Evolutionary conservation across 2,329 filamentous ascomycete species (phyloP).

Genomic region (Aurifilum marmelostoma): DNA sequence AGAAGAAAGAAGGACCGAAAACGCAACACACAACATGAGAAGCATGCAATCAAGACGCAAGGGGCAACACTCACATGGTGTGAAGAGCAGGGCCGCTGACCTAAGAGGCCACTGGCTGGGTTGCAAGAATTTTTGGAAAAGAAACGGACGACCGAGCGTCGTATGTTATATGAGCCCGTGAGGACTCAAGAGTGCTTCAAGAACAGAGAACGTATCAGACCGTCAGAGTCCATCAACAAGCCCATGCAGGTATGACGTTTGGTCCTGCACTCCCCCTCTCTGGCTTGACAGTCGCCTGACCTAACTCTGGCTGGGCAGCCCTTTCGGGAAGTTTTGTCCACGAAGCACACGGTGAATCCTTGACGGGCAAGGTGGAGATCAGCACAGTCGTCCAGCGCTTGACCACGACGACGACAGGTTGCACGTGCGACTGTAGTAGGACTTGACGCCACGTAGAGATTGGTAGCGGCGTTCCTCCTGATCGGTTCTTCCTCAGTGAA

Average conservation of each 20-base stretch:
- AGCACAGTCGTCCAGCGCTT: constrained; percentile 11
- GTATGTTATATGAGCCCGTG: constrained; percentile 8
- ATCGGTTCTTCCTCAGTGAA: background rate
- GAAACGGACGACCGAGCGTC: background rate
- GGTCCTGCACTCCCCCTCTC: constrained; percentile 6
- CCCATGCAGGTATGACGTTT: constrained; percentile 25
- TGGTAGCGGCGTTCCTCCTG: background rate
- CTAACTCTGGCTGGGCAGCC: constrained; percentile 1
- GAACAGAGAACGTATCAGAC: constrained; percentile 20
- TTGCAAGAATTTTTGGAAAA: constrained; percentile 7
- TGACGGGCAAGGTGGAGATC: constrained; percentile 14
- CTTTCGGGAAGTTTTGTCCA: background rate
- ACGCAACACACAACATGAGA: too few relatives aligned
- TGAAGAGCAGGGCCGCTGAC: constrained; percentile 33
- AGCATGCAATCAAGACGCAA: background rate
- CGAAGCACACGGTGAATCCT: constrained; percentile 1
- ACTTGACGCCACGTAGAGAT: background rate
- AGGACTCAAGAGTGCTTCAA: constrained; percentile 17
- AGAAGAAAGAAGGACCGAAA: background rate
- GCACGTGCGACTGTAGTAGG: constrained; percentile 8
- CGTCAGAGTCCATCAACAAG: constrained; percentile 5
- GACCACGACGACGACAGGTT: constrained; percentile 11
- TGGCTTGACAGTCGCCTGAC: background rate
- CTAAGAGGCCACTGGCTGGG: constrained; percentile 24
- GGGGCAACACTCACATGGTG: constrained; percentile 41